Conservation (phyloP, 2,329 filamentous ascomycete species). For the Plectosphaerella cucumerina region DNA sequence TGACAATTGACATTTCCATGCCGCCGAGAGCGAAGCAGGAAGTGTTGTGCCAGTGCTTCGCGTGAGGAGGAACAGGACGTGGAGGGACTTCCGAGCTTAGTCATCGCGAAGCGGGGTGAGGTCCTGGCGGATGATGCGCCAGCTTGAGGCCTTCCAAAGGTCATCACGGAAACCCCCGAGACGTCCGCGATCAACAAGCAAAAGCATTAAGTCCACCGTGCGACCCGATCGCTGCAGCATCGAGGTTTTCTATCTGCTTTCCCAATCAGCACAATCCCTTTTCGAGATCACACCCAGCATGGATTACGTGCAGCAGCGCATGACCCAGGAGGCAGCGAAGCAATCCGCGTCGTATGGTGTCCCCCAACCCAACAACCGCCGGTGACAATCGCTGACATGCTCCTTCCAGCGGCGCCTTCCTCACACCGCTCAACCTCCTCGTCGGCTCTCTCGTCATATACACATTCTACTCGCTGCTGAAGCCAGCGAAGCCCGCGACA, state of each 20-base stretch:
- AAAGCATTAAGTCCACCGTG: too few species aligned
- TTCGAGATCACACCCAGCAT: conserved; percentile 24
- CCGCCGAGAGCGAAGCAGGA: too few species aligned
- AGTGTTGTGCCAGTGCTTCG: too few species aligned
- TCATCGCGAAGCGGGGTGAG: too few species aligned
- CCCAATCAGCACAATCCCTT: too few species aligned
- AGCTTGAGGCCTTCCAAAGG: neutral
- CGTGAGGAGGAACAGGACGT: too few species aligned
- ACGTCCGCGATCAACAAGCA: too few species aligned
- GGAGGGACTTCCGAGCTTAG: too few species aligned
- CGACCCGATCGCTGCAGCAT: too few species aligned
- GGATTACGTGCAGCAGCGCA: conserved; percentile 55
- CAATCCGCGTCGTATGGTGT: conserved; percentile 33
- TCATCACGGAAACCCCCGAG: too few species aligned
- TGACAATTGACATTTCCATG: too few species aligned
- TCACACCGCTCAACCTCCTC: conserved; percentile 61
- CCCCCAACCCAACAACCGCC: conserved; percentile 1
- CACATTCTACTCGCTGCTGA: conserved; percentile 52
- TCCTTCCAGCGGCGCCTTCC: conserved; percentile 33
- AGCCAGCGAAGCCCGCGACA: conserved; percentile 38
- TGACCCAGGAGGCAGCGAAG: conserved; percentile 48
- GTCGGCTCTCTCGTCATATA: conserved; percentile 53
- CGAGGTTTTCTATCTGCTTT: too few species aligned
- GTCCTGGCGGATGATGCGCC: neutral
- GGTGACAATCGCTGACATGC: conserved; percentile 4